These are phyloP conservation scores for Berkeleyomyces basicola DNA, from an alignment of 2,329 filamentous ascomycete species.

Conservation along the genomic window DNA sequence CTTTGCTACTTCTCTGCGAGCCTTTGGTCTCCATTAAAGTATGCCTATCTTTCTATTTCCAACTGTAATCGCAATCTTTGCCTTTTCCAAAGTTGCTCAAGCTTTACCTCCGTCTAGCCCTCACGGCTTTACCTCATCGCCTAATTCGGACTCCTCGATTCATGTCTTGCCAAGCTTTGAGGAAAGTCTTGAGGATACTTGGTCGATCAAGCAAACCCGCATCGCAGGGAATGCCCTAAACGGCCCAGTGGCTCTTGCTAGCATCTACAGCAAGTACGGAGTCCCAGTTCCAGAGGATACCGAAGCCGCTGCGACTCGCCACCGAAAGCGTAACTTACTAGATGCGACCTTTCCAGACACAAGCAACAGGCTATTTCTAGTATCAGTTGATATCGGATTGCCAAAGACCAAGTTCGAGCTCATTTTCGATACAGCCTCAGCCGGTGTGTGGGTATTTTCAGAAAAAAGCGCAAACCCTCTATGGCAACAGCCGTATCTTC, in stretches of 20 bases:
- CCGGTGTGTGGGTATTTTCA: slow-evolving; percentile 33
- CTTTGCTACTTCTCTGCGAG: too few relatives aligned
- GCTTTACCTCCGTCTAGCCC: too few relatives aligned
- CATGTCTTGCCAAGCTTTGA: too few relatives aligned
- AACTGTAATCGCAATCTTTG: too few relatives aligned
- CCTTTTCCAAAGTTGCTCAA: too few relatives aligned
- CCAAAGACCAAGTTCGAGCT: slow-evolving; percentile 26
- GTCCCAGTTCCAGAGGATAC: slow-evolving; percentile 21
- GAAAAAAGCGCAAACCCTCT: slow-evolving; percentile 24
- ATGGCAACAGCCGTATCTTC: slow-evolving; percentile 24
- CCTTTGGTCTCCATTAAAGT: too few relatives aligned
- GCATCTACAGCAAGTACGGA: slow-evolving; percentile 24
- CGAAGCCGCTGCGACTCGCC: slow-evolving; percentile 15
- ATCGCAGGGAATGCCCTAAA: too few relatives aligned
- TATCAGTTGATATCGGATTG: slow-evolving; percentile 27
- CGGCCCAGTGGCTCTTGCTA: slow-evolving; percentile 17
- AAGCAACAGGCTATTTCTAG: slow-evolving; percentile 21
- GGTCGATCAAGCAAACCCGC: too few relatives aligned
- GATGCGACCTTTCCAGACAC: slow-evolving; percentile 17
- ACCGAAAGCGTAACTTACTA: slow-evolving; percentile 18
- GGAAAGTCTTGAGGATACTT: too few relatives aligned
- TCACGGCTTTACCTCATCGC: too few relatives aligned
- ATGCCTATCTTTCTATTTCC: too few relatives aligned
- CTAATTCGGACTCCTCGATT: too few relatives aligned
- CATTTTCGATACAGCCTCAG: slow-evolving; percentile 31